Percentiles rank a stretch among this genome's conserved stretches.
Conservation (phyloP, 176 grass and related monocot genomes). For the Paspalum notatum region DNA sequence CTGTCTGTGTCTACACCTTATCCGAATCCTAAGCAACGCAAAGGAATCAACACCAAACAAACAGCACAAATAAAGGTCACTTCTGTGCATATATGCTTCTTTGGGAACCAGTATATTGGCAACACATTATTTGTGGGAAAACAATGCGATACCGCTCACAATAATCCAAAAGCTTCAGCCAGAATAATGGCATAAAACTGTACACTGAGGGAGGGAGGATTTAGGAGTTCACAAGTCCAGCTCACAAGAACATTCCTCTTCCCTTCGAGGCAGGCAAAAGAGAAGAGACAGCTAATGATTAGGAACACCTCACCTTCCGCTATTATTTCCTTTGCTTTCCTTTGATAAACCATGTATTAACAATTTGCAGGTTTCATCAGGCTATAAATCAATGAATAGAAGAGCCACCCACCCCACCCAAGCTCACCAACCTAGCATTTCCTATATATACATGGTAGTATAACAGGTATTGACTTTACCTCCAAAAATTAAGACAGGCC, state of each 20-base stretch:
- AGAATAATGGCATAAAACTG: slow-evolving; percentile 30
- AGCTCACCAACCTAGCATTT: slow-evolving; percentile 46
- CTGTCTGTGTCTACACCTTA: neutral
- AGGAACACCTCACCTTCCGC: slow-evolving; percentile 47
- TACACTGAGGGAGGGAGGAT: neutral
- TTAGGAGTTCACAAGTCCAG: slow-evolving; percentile 33
- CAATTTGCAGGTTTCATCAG: slow-evolving; percentile 60
- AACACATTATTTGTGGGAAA: slow-evolving; percentile 6
- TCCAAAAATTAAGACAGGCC: slow-evolving; percentile 40
- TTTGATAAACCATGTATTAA: slow-evolving; percentile 53
- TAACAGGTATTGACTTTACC: slow-evolving; percentile 39
- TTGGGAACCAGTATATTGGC: neutral
- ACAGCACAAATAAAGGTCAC: slow-evolving; percentile 1
- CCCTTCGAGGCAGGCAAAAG: slow-evolving; percentile 24
- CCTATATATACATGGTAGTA: slow-evolving; percentile 56
- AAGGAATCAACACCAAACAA: slow-evolving; percentile 35
- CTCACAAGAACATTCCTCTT: slow-evolving; percentile 44
- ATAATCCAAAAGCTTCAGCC: slow-evolving; percentile 4
- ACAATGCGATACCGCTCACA: neutral
- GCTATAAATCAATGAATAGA: slow-evolving; percentile 64
- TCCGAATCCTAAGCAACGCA: slow-evolving; percentile 1
- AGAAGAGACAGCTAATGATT: slow-evolving; percentile 36
- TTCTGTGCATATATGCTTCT: slow-evolving; percentile 23
- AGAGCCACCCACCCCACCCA: slow-evolving; percentile 30
- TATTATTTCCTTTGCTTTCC: slow-evolving; percentile 62